A percentile compares a stretch with the other conserved stretches of the same genome.
phyloP scores from a whole-genome alignment of 139 green algal genomes.

The Zygnema circumcarinatum region DNA sequence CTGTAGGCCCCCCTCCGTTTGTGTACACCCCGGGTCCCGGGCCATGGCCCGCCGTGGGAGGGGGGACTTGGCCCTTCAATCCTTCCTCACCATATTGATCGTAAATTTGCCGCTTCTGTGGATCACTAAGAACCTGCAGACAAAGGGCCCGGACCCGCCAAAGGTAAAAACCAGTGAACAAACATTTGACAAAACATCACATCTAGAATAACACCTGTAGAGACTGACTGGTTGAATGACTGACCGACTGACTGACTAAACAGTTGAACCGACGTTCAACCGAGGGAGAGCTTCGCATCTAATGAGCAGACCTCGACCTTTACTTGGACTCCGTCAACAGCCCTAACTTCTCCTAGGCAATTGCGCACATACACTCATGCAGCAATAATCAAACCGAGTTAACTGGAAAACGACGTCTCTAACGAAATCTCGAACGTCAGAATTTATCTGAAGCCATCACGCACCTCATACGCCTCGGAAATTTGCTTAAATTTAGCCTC shows the following conservation, averaged over 20 bases:
- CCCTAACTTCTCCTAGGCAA: too few relatives aligned
- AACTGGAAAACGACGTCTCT: too few relatives aligned
- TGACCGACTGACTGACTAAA: too few relatives aligned
- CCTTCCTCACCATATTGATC: slow-evolving; percentile 66
- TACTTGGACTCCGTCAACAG: too few relatives aligned
- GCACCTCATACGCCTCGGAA: slow-evolving; percentile 63
- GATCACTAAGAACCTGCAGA: slow-evolving; percentile 66
- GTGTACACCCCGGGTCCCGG: not conserved
- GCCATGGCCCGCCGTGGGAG: slow-evolving; percentile 13
- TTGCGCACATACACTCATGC: too few relatives aligned
- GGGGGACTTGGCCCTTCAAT: slow-evolving; percentile 58
- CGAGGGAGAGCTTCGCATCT: too few relatives aligned
- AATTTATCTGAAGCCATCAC: too few relatives aligned
- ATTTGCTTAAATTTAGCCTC: slow-evolving; percentile 66
- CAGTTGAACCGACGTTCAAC: not conserved
- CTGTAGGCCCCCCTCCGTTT: slow-evolving; percentile 25
- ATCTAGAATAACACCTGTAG: not conserved
- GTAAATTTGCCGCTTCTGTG: slow-evolving; percentile 62
- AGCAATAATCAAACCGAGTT: too few relatives aligned
- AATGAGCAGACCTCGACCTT: too few relatives aligned
- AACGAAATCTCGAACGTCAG: too few relatives aligned
- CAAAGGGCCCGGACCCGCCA: too few relatives aligned
- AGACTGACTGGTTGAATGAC: not conserved
- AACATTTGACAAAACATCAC: not conserved
- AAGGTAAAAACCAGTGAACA: too few relatives aligned